phyloP scores from a whole-genome alignment of 2,329 filamentous ascomycete genomes.

The Tolypocladium tropicale region DNA sequence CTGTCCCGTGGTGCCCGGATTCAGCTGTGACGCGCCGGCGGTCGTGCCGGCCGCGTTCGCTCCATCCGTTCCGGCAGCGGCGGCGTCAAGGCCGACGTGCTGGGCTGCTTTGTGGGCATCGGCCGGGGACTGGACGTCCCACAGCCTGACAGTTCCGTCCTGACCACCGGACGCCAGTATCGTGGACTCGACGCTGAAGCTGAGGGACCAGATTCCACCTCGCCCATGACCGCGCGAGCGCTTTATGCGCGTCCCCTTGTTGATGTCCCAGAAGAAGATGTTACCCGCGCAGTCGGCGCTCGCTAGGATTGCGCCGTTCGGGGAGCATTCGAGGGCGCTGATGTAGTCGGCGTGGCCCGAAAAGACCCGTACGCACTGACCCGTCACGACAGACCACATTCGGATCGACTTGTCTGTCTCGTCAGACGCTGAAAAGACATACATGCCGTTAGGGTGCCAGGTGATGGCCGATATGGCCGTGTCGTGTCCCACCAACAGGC shows the following conservation, averaged over 20 bases:
- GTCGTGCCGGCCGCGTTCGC: slow-evolving; percentile 16
- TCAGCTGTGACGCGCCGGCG: slow-evolving; percentile 4
- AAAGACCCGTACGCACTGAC: slow-evolving; percentile 81
- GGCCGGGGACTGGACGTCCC: slow-evolving; percentile 73
- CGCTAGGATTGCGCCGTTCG: slow-evolving; percentile 82
- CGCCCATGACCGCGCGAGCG: slow-evolving; percentile 89
- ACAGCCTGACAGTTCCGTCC: slow-evolving; percentile 85
- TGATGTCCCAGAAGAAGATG: slow-evolving; percentile 90
- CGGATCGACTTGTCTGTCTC: slow-evolving; percentile 81
- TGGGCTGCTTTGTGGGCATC: slow-evolving; percentile 50
- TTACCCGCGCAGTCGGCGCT: slow-evolving; percentile 81
- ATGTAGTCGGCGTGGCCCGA: slow-evolving; percentile 85
- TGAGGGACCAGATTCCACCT: slow-evolving; percentile 85
- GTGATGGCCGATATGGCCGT: slow-evolving; percentile 83
- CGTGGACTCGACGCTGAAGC: slow-evolving; percentile 86
- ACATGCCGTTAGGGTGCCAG: slow-evolving; percentile 91
- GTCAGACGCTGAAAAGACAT: slow-evolving; percentile 85
- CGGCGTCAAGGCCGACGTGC: slow-evolving; percentile 31
- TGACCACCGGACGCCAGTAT: slow-evolving; percentile 84
- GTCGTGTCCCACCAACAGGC: slow-evolving; percentile 86
- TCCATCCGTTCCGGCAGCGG: slow-evolving; percentile 28
- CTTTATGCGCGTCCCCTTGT: slow-evolving; percentile 78
- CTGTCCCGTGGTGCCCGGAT: slow-evolving; percentile 15
- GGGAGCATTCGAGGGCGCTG: slow-evolving; percentile 73
- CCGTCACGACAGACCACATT: slow-evolving; percentile 93